Evolutionary conservation across 805 yeast species (phyloP).

Genomic region (Candida pseudofarinosa): DNA sequence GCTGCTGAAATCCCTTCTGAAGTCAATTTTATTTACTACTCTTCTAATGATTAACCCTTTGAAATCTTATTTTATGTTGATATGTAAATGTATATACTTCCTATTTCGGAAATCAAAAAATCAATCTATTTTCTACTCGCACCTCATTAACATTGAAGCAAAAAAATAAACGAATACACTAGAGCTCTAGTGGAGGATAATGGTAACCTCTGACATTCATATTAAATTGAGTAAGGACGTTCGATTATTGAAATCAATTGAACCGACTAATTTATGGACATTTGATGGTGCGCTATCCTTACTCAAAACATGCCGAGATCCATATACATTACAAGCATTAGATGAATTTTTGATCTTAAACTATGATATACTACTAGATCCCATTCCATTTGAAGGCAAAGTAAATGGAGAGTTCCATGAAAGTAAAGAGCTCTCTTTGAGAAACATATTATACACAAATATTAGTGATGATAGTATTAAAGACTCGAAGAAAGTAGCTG

Average conservation of each 20-base stretch:
- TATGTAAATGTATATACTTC: conserved; percentile 6
- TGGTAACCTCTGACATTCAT: conserved; percentile 6
- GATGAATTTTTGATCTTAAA: conserved; percentile 38
- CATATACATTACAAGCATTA: conserved; percentile 30
- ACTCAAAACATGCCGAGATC: conserved; percentile 26
- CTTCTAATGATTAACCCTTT: conserved; percentile 5
- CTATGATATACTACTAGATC: conserved; percentile 23
- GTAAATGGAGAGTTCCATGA: conserved; percentile 1
- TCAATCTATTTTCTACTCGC: background rate
- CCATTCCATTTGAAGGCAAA: conserved; percentile 24
- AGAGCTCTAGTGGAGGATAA: conserved; percentile 2
- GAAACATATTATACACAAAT: conserved; percentile 36
- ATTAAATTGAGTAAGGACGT: conserved; percentile 4
- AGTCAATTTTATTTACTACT: conserved; percentile 31
- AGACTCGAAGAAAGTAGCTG: conserved; percentile 39
- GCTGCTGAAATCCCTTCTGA: conserved; percentile 38
- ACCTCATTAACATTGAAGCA: conserved; percentile 1
- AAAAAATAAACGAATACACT: conserved; percentile 3
- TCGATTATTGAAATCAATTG: conserved; percentile 23
- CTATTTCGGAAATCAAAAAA: conserved; percentile 13
- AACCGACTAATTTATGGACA: conserved; percentile 37
- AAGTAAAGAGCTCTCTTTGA: conserved; percentile 31
- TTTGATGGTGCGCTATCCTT: conserved; percentile 35
- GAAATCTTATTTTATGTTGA: too few relatives aligned
- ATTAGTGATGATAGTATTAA: conserved; percentile 29